Evolutionary conservation across 805 yeast genomes (phyloP), one percentile per base, ranked within the genome.

Genomic region (Dipodascus geniculatus): DNA sequence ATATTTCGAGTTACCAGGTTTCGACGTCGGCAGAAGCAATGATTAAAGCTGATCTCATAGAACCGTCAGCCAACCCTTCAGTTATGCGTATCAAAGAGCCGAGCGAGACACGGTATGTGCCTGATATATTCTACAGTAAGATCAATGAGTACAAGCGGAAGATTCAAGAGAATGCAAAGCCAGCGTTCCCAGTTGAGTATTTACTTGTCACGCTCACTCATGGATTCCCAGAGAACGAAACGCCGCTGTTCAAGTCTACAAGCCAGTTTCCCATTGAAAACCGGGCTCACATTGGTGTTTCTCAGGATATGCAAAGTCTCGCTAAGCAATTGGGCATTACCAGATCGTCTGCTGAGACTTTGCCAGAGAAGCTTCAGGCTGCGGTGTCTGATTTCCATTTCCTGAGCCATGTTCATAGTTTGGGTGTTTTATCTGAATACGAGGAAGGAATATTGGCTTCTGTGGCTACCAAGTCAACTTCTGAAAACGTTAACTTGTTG

Each of bases 161-260:
- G 38, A 95, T 93, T n/a, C 88, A 88, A 62, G 79, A 81, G 47
- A 85, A 87, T 64, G 95, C 96, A 1, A 84, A 84, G 62, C 96
- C 96, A 0, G 85, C 93, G 22, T 87, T 89, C 66, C 97, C 97
- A 1, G 89, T 85, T n/a, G 96, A 89, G 56, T 89, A 86, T 65
- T 68, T 89, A 56, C 69, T 93, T 52, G 95, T 91, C 0, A 83
- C 96, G 1, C 70, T 91, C 57, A 83, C 95, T 3, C 98, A 93
- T 67, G 96, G 98, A 2, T 91, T 93, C 76, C 96, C 96, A 1
- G 78, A 81, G 57, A 71, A 73, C 0, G 63, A 82, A 0, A 63
- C 58, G 2, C 82, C 87, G 1, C 58, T 71, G 56, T 85, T 86
- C 67, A 66, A 66, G 6, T 62, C 74, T 0, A 52, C 58, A 1